These are phyloP conservation scores for Galerina sulciceps DNA, from an alignment of 768 basidiomycete species.

Conservation along the genomic window DNA sequence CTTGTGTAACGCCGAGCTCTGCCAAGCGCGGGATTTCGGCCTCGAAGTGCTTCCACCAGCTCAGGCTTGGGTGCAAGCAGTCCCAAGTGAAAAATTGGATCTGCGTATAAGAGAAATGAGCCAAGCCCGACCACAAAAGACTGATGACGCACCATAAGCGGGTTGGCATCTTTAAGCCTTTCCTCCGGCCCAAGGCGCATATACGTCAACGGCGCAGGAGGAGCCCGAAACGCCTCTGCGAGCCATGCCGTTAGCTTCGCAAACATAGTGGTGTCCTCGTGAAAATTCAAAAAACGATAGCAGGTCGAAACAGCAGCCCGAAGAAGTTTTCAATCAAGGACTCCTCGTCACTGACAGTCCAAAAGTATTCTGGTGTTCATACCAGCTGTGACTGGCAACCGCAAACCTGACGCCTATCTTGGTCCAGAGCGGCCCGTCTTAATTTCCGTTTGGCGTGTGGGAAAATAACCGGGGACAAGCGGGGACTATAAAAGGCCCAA, in stretches of 20 bases:
- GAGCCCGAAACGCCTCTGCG: slow-evolving; percentile 16
- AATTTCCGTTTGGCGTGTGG: not conserved
- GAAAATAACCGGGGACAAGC: not conserved
- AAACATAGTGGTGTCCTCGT: slow-evolving; percentile 26
- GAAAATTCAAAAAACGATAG: no score
- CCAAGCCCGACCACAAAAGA: not conserved
- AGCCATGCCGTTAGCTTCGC: slow-evolving; percentile 34
- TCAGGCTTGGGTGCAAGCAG: slow-evolving; percentile 52
- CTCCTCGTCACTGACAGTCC: no score
- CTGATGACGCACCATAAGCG: slow-evolving; percentile 64
- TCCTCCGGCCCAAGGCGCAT: slow-evolving; percentile 67
- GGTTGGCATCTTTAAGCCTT: slow-evolving; percentile 46
- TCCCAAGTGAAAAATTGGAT: slow-evolving; percentile 91
- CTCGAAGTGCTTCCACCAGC: slow-evolving; percentile 85
- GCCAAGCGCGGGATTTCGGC: slow-evolving; percentile 64
- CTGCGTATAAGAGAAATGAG: slow-evolving; percentile 32
- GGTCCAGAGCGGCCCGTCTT: not conserved
- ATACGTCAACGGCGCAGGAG: slow-evolving; percentile 43
- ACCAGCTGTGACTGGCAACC: no score
- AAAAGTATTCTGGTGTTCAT: no score
- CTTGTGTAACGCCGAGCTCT: slow-evolving; percentile 75
- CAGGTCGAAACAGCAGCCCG: no score
- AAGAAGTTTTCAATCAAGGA: no score
- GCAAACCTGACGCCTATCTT: no score
- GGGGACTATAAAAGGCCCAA: slow-evolving; percentile 9